Evolutionary conservation across 805 yeast genomes (phyloP), one percentile per base, ranked within the genome.

Genomic region (Zygosaccharomyces kombuchaensis): DNA sequence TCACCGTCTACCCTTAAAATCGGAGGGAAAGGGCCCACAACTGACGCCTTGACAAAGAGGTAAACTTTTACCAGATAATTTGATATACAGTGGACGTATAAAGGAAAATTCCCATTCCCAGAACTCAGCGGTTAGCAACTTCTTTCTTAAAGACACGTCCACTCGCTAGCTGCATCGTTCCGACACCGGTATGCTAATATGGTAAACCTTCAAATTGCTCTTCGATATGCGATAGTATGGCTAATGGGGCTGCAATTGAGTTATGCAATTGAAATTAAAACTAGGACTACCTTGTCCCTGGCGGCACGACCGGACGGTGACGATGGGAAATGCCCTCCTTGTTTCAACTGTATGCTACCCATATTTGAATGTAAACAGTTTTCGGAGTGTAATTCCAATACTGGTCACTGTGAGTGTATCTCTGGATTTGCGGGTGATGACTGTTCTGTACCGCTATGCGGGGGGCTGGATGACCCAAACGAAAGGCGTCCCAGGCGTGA

Each of bases 391-490:
- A 87, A 93, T 63, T 77, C 83, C 27, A 87, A 73, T 65, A 86
- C 91, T 4, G 99, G 99, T 1, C 75, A 82, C 60, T 93, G 99
- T 70, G 95, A 87, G 44, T 93, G 99, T 68, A 78, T 87, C 35
- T 81, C 80, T 31, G 99, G 99, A 0, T 93, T 84, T 69, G 96
- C 96, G 2, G 97, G 98, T 6, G 80, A 81, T 57, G 96, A 93
- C 63, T 93, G 99, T 66, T 76, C 88, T 1, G 76, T 77, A 56
- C 97, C 99, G 2, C 66, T 77, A 19, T 93, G 99, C 71, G 99
- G 98, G 1, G 74, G 87, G 0, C 71, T 90, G 13, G 66, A 81
- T 0, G 81, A 79, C 50, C 89, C 86, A 27, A 69, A 71, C 45
- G 60, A 65, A 31, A 49, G 59, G 22, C 74, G 98, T 47, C 96